phyloP scores from a whole-genome alignment of 2,329 filamentous ascomycete genomes.

The Neofusicoccum sp. region DNA sequence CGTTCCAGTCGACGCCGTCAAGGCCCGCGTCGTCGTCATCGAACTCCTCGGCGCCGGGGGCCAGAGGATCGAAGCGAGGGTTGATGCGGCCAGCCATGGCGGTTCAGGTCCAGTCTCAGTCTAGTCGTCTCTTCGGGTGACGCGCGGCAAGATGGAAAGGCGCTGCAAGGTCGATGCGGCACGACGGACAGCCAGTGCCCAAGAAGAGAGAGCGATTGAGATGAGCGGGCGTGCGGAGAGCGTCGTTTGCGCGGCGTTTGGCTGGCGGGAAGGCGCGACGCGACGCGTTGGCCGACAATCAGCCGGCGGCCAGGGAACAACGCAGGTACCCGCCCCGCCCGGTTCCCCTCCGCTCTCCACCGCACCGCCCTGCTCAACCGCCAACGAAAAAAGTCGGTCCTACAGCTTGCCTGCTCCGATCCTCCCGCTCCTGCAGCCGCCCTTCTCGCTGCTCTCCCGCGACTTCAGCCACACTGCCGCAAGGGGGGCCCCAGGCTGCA shows the following conservation, averaged over 20 bases:
- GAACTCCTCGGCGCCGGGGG: neutral
- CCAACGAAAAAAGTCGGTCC: neutral
- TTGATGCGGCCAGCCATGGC: neutral
- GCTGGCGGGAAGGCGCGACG: constrained; percentile 1
- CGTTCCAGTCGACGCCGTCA: neutral
- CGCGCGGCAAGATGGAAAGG: no score
- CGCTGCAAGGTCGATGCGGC: neutral
- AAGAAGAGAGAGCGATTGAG: neutral
- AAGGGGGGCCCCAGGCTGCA: neutral
- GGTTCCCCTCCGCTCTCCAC: neutral
- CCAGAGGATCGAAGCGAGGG: neutral
- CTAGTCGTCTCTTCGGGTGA: no score
- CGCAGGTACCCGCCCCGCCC: neutral
- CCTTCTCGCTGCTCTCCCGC: constrained; percentile 5
- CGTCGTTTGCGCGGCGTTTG: no score
- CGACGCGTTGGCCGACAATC: neutral
- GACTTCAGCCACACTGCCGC: neutral
- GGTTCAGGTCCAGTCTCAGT: no score
- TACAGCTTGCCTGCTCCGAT: neutral
- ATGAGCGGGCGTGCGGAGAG: no score
- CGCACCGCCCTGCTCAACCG: neutral
- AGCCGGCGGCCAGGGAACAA: neutral
- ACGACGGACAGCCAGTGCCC: no score
- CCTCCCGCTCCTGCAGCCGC: neutral
- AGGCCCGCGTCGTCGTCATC: neutral